Conservation (phyloP, 2,329 filamentous ascomycete genomes). For the Hirsutella rhossiliensis region DNA sequence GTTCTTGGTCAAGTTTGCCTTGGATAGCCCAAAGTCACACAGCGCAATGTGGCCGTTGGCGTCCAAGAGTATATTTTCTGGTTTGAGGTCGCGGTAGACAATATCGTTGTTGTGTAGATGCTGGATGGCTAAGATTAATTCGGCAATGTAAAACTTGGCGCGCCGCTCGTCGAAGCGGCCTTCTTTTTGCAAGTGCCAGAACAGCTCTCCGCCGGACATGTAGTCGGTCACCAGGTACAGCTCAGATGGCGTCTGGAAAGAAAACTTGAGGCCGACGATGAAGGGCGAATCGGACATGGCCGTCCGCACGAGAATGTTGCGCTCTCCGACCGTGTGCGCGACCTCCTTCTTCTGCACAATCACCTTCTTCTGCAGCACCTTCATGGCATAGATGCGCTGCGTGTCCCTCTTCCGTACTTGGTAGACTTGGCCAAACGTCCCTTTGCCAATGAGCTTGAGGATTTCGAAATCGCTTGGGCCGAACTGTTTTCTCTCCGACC, state of each 20-base stretch:
- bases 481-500: constrained; percentile 79
- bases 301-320: constrained; percentile 93
- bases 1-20: constrained; percentile 93
- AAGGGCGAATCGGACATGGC: constrained; percentile 94
- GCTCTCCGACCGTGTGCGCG: constrained; percentile 89
- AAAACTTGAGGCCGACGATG: constrained; percentile 96
- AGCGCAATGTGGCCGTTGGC: constrained; percentile 96
- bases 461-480: constrained; percentile 95
- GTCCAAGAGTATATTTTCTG: constrained; percentile 93
- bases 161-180: constrained; percentile 88
- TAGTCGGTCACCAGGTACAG: constrained; percentile 98
- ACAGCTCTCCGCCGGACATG: constrained; percentile 97
- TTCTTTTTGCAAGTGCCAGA: constrained; percentile 97
- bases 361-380: constrained; percentile 97
- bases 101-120: constrained; percentile 96
- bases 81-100: constrained; percentile 93
- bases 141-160: constrained; percentile 97
- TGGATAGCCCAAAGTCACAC: constrained; percentile 94
- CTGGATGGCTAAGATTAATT: constrained; percentile 88
- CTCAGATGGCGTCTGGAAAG: constrained; percentile 94
- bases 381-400: constrained; percentile 95
- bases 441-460: constrained; percentile 91
- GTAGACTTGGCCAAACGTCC: constrained; percentile 96
- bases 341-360: constrained; percentile 99
- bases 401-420: constrained; percentile 98